Evolutionary conservation across 2,329 filamentous ascomycete genomes (phyloP), one percentile per base, ranked within the genome.

Genomic region (Teratosphaeria zuluensis): DNA sequence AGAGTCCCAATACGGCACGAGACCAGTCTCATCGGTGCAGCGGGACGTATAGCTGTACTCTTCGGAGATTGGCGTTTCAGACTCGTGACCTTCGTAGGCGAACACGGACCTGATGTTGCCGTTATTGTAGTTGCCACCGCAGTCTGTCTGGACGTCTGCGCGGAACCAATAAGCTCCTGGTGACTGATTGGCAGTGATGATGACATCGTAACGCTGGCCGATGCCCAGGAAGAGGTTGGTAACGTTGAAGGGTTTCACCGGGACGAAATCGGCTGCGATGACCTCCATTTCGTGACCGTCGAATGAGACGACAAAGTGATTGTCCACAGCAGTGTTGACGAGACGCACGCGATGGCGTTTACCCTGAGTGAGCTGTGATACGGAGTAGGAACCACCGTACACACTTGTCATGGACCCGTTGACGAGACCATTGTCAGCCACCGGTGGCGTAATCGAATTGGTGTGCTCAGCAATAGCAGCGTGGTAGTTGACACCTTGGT

Each of bases 401-500:
- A 68, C 46, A 59, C 71, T 61, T 63, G 69, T 59, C 66, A 69
- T 69, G 1, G 73, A 77, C 16, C 79, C 78, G 32, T 74, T 71
- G 24, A 70, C 67, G 21, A 77, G 72, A 30, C 79, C 73, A 56
- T 69, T 72, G 68, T 85, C 85, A 66, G 85, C 82, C n/a, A 69
- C 68, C 4, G 61, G 52, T 2, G 75, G 75, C 16, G 52, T 35
- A 14, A 68, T 59, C 4, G 68, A 70, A 28, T 63, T 63, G 9
- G 46, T 53, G 48, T 66, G 64, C 64, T 75, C 60, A 1, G 70
- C 62, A 65, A 71, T 54, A 65, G 64, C 53, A 67, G 66, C 62
- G 2, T 65, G 63, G 3, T 63, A 62, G 57, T 60, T 65, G 21
- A 68, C 64, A 21, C 65, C 66, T 24, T 60, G 63, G 57, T 70